Conservation (phyloP, 1,284 basidiomycete species). For the Acaromyces ingoldii region DNA sequence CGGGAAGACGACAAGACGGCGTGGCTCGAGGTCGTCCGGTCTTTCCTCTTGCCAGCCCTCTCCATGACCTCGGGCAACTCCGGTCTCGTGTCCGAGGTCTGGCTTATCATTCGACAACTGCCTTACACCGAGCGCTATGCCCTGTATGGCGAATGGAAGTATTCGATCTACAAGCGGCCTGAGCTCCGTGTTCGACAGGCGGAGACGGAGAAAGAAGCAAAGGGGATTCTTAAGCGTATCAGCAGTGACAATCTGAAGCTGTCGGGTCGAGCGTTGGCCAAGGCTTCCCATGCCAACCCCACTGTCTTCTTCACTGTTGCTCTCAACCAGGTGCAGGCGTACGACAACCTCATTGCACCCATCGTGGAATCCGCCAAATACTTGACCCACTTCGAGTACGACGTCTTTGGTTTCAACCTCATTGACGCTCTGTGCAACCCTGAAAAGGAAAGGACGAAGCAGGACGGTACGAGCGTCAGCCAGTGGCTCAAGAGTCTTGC, state of each 20-base stretch:
- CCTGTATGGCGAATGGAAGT: constrained; percentile 93
- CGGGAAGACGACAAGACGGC: constrained; percentile 16
- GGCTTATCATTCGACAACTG: constrained; percentile 66
- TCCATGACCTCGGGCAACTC: constrained; percentile 73
- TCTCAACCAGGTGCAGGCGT: constrained; percentile 90
- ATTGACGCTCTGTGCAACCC: constrained; percentile 79
- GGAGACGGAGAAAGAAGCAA: constrained; percentile 58
- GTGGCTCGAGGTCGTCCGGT: constrained; percentile 77
- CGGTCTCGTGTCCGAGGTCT: constrained; percentile 55
- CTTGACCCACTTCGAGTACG: constrained; percentile 85
- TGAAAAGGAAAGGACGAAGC: constrained; percentile 76
- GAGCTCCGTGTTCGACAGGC: constrained; percentile 52
- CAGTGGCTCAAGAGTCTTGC: constrained; percentile 85
- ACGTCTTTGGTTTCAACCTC: constrained; percentile 82
- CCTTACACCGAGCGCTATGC: constrained; percentile 75
- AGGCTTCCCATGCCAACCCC: constrained; percentile 88
- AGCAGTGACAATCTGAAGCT: constrained; percentile 67
- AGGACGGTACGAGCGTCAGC: constrained; percentile 83
- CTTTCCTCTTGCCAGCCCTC: constrained; percentile 78
- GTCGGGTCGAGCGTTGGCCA: constrained; percentile 81
- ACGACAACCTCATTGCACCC: constrained; percentile 86
- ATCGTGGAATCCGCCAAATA: constrained; percentile 87
- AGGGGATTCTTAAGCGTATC: constrained; percentile 46
- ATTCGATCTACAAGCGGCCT: constrained; percentile 57
- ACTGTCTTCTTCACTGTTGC: constrained; percentile 84